Evolutionary conservation across 2,329 filamentous ascomycete genomes (phyloP).

Genomic region (Exophiala mesophila): DNA sequence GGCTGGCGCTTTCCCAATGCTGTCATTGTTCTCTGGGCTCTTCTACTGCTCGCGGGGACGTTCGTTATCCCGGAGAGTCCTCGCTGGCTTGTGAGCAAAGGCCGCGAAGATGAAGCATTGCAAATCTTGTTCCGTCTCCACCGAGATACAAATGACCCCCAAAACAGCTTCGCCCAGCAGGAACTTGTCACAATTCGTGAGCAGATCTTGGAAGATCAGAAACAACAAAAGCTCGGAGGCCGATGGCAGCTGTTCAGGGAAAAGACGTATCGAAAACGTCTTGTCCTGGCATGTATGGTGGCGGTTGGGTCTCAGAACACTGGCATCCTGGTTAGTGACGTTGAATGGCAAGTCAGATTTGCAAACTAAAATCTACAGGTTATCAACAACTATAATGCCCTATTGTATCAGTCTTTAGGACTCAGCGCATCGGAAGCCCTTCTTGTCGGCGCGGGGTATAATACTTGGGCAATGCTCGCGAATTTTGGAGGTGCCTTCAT

Average conservation of each 20-base stretch:
- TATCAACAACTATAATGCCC: conserved; percentile 13
- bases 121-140: conserved; percentile 8
- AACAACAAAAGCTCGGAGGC: background rate
- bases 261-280: conserved; percentile 10
- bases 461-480: conserved; percentile 11
- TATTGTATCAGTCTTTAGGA: conserved; percentile 10
- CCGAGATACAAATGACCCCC: conserved; percentile 6
- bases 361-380: too few relatives aligned
- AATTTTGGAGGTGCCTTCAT: conserved; percentile 10
- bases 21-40: conserved; percentile 2
- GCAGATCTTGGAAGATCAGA: conserved; percentile 6
- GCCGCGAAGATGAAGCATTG: conserved; percentile 5
- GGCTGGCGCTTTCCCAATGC: conserved; percentile 13
- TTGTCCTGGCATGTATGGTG: conserved; percentile 6
- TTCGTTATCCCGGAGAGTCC: conserved; percentile 15
- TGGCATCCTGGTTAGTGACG: background rate
- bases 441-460: conserved; percentile 8
- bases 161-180: conserved; percentile 8
- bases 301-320: conserved; percentile 8
- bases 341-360: too few relatives aligned
- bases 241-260: conserved; percentile 11
- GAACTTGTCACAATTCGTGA: conserved; percentile 9
- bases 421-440: conserved; percentile 4
- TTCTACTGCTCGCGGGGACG: conserved; percentile 8
- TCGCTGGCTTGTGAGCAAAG: conserved; percentile 11